These are phyloP conservation scores for Trametes versicolor DNA, from an alignment of 1,284 basidiomycete genomes.

Conservation along the genomic window DNA sequence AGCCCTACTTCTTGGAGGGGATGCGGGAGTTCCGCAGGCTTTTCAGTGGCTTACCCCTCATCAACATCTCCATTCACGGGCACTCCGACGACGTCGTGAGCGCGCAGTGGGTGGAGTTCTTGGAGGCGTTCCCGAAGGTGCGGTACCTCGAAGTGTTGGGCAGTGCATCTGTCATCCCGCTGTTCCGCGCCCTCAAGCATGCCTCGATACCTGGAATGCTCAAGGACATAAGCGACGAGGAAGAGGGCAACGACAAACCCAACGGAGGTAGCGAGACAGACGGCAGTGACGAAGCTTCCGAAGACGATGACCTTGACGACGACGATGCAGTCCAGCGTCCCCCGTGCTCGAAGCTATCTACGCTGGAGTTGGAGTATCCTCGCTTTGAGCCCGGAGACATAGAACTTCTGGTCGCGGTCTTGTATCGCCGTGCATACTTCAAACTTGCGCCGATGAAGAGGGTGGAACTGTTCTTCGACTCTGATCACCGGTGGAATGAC, in stretches of 20 bases:
- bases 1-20: not conserved
- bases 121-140: not conserved
- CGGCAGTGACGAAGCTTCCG: too few species aligned
- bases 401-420: not conserved
- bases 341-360: too few species aligned
- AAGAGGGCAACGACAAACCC: too few species aligned
- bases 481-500: not conserved
- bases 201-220: not conserved
- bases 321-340: too few species aligned
- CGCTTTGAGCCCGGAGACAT: not conserved
- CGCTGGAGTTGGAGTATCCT: too few species aligned
- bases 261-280: too few species aligned
- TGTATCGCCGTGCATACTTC: not conserved
- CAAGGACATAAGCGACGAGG: too few species aligned
- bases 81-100: not conserved
- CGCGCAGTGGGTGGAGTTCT: not conserved
- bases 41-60: not conserved
- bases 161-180: not conserved
- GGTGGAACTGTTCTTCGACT: not conserved
- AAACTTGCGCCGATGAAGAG: not conserved
- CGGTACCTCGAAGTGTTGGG: not conserved
- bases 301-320: too few species aligned
- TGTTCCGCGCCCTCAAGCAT: not conserved
- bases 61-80: not conserved
- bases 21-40: not conserved